Percentiles rank a stretch among this genome's conserved stretches.
These are phyloP conservation scores for Neurospora sp. DNA, from an alignment of 495 filamentous ascomycete genomes.

Conservation along the genomic window DNA sequence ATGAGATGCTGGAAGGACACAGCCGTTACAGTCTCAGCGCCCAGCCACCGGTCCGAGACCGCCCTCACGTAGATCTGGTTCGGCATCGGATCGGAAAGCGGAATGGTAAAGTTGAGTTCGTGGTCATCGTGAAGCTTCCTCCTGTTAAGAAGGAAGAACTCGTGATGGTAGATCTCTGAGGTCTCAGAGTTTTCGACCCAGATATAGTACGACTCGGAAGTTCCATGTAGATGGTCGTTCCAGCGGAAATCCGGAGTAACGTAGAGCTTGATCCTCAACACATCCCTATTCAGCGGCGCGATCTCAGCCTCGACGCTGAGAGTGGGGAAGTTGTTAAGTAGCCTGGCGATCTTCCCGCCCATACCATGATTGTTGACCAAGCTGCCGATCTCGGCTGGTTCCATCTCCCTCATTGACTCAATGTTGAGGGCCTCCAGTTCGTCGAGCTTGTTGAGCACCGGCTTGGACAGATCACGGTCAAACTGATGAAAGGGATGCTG, in stretches of 20 bases:
- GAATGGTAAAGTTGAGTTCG: conserved; percentile 96
- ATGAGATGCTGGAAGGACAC: conserved; percentile 98
- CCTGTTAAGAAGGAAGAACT: conserved; percentile 86
- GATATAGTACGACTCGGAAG: conserved; percentile 92
- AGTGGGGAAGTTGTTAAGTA: conserved; percentile 87
- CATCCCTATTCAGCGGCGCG: conserved; percentile 88
- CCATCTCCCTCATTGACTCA: conserved; percentile 83
- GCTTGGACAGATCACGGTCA: conserved; percentile 57
- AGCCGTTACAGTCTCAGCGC: conserved; percentile 89
- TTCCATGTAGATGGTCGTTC: conserved; percentile 93
- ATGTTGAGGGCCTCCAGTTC: conserved; percentile 63
- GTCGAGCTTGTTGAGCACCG: conserved; percentile 75
- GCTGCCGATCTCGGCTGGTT: conserved; percentile 76
- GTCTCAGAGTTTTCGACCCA: conserved; percentile 99
- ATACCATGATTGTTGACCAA: conserved; percentile 85
- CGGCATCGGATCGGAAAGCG: conserved; percentile 82
- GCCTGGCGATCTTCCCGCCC: conserved; percentile 67
- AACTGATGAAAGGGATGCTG: conserved; percentile 95
- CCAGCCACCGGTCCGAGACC: conserved; percentile 91
- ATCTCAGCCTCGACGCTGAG: conserved; percentile 86
- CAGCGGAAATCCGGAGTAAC: conserved; percentile 86
- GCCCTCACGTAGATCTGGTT: conserved; percentile 92
- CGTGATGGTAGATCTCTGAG: conserved; percentile 94
- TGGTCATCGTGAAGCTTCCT: conserved; percentile 89
- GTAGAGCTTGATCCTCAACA: conserved; percentile 74